Evolutionary conservation across 768 basidiomycete species (phyloP), one percentile per base, ranked within the genome.

Genomic region (Rhodotorula paludigena): DNA sequence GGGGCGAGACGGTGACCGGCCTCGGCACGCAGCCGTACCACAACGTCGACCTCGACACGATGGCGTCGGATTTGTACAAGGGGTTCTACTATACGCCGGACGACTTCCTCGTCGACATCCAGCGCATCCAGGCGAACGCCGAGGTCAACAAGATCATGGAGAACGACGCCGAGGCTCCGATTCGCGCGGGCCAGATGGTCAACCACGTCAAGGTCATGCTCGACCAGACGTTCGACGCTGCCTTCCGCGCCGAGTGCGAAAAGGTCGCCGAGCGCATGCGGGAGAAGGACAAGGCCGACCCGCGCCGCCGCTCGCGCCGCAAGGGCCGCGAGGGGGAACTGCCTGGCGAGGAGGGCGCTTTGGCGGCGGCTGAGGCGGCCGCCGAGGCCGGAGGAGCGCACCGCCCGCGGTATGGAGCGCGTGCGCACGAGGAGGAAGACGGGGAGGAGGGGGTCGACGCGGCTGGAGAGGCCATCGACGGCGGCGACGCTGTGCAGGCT

Each of bases 31-130:
- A 73, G 64, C 72, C 65, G 4, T 80, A 92, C 25, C 89, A 85
- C 76, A 86, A 93, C 75, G 87, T 97, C 83, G 92, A 97, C 77
- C 82, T 98, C 44, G 96, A 98, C 74, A 85, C 84, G 69, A 91
- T 99, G 85, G 89, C 93, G 73, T 81, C 82, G 32, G 86, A 89
- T 61, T 82, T 99, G 30, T 91, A 89, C 81, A 87, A 85, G 76
- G 86, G 86, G 47, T 85, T 86, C 47, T 99, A 98, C 77, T 84
- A 90, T 36, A 91, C 90, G 0, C 89, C 90, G 0, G 85, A 87
- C 63, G 87, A 90, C 62, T 96, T 99, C 81, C 83, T 97, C 14
- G 84, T 86, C n/a, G 82, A 82, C 67, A 70, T 82, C 42, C 72
- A 77, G 44, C 74, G 75, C 39, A 81, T 83, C 47, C 78, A 80